Percentiles rank a stretch among this genome's conserved stretches.
phyloP scores from a whole-genome alignment of 345 rosid genomes.

The Salix caprea region DNA sequence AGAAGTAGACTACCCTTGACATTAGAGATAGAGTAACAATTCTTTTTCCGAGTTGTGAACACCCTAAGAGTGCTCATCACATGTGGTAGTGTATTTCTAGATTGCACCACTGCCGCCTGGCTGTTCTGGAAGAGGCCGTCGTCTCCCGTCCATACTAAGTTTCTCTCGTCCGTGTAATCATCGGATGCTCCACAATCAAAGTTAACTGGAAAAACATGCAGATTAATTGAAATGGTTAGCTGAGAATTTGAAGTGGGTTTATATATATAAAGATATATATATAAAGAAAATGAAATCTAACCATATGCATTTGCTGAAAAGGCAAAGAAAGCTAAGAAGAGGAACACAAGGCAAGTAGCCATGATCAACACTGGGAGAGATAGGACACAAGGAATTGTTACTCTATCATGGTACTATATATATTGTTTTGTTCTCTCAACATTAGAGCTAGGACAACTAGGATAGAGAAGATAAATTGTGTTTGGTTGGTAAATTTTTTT shows the following conservation, averaged over 20 bases:
- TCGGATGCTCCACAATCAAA: constrained; percentile 17
- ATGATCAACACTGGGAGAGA: not conserved
- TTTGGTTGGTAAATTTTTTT: too few species aligned
- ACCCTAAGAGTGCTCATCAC: constrained; percentile 23
- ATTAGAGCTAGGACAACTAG: too few species aligned
- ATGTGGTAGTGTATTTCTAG: not conserved
- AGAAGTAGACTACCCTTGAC: constrained; percentile 8
- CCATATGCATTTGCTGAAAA: constrained; percentile 24
- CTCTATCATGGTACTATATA: too few species aligned
- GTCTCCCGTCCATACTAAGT: constrained; percentile 18
- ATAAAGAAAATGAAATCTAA: not conserved
- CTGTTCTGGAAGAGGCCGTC: constrained; percentile 2
- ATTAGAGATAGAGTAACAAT: constrained; percentile 10
- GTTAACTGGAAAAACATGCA: not conserved
- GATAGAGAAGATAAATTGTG: too few species aligned
- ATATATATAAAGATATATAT: too few species aligned
- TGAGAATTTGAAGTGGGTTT: not conserved
- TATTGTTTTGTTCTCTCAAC: too few species aligned
- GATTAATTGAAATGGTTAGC: too few species aligned
- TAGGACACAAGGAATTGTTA: not conserved
- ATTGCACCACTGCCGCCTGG: not conserved
- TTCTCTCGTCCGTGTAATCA: constrained; percentile 3
- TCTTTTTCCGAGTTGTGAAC: constrained; percentile 24
- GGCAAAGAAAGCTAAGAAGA: constrained; percentile 16
- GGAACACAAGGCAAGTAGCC: constrained; percentile 8